Evolutionary conservation across 1,284 basidiomycete species (phyloP), one percentile per base, ranked within the genome.

Genomic region (Schizophyllum commune): DNA sequence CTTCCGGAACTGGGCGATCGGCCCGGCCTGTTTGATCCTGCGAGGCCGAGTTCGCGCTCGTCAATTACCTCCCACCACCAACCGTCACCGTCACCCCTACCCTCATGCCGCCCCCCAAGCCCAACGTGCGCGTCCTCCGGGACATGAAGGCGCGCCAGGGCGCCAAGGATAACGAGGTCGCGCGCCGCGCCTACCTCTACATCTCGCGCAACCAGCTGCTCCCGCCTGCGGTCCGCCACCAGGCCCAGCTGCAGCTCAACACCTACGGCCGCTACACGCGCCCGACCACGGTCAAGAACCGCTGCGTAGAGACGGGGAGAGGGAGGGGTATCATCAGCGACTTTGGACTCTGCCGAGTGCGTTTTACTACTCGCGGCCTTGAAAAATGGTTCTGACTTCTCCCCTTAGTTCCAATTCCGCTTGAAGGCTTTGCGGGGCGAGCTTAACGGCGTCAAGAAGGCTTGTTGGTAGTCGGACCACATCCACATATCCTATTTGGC

Each of bases 221-320:
- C 11, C 87, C 94, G 6, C 79, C 90, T 4, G 88, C 92, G 70
- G 84, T 97, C 60, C 90, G 96, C 63, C 94, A 96, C 75, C 92
- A 96, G 70, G 96, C 96, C n/a, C 96, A 98, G 73, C 79, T 98
- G 62, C 92, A 96, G 70, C 82, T 98, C 60, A 96, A 96, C 75
- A 85, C 87, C 20, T 93, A 97, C 69, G 88, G 84, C 62, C 83
- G 84, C 57, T 91, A 92, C 73, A 89, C 92, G 8, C 85, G 91
- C 47, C 91, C 92, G 20, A 86, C 85, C 7, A 88, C 85, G 2
- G 92, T 98, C 22, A 94, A 92, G 74, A 94, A 96, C 73, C 80
- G 94, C 19, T 98, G 96, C 69, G 77, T 79, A 34, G 91, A 89
- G 74, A 89, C 92, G 5, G 95, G 95, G 0, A 80, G 87, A 63